phyloP scores from a whole-genome alignment of 345 rosid genomes.

The Acer campestre region DNA sequence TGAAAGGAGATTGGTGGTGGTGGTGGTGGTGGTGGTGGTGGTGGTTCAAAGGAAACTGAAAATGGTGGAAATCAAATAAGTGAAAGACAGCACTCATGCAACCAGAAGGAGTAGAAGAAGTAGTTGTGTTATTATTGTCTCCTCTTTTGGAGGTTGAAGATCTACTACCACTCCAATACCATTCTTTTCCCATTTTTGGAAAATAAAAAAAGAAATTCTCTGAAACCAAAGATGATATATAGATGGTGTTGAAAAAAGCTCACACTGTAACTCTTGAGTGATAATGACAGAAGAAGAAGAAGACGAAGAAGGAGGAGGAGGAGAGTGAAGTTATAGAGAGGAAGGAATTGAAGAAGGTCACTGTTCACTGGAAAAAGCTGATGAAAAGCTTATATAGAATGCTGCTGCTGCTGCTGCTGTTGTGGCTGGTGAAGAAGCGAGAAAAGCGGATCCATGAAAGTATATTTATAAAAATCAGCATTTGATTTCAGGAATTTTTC shows the following conservation, averaged over 20 bases:
- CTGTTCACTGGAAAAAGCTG: background rate
- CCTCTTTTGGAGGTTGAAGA: slow-evolving; percentile 42
- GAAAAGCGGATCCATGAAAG: slow-evolving; percentile 48
- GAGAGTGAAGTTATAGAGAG: background rate
- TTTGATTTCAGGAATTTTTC: slow-evolving; percentile 20
- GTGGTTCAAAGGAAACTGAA: slow-evolving; percentile 49
- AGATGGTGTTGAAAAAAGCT: background rate
- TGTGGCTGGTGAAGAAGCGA: slow-evolving; percentile 25
- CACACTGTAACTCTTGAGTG: slow-evolving; percentile 12
- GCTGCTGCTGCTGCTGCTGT: slow-evolving; percentile 12
- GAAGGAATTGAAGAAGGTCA: background rate
- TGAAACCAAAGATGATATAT: slow-evolving; percentile 11
- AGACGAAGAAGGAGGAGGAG: background rate
- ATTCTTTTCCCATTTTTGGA: slow-evolving; percentile 56
- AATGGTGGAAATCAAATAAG: slow-evolving; percentile 70
- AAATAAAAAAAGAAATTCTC: background rate
- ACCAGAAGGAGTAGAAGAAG: slow-evolving; percentile 40
- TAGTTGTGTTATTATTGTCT: slow-evolving; percentile 2
- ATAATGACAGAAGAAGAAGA: slow-evolving; percentile 22
- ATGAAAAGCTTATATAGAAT: slow-evolving; percentile 15
- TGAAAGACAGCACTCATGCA: slow-evolving; percentile 86
- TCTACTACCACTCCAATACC: slow-evolving; percentile 43
- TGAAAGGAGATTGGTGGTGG: slow-evolving; percentile 51
- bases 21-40: slow-evolving; percentile 45
- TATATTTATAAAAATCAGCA: slow-evolving; percentile 18